Base-by-base conservation (phyloP, 1,139 yeast genomes). In the Martiniozyma asiatica region DNA sequence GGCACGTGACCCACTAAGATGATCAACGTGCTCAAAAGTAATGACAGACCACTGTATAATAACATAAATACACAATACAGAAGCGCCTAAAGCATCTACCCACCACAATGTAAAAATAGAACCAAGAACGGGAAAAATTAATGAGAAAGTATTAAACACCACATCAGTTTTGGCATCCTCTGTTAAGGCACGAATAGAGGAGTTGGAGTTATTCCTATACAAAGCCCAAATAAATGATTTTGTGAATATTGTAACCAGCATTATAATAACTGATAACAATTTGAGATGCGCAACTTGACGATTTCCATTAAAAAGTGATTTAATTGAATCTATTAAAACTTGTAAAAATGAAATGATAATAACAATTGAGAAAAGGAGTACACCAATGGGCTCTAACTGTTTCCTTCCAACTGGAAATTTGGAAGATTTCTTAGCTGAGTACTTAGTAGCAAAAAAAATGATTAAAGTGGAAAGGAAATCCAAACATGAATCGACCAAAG, bases 121-220 rank as follows among this genome's bases (percentile, higher is more conserved):
- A 4, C 89, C 89, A 0, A 67, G 24, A 0, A 76, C 42, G 0
- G 93, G 93, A 64, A 80, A 76, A 14, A 78, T 43, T 25, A 80
- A 61, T 2, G 89, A 78, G 24, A 79, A 77, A 1, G 65, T 47
- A 51, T 76, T 76, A 59, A 80, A 80, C 4, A 78, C 65, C 26
- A 79, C 69, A 51, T 80, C 93, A 1, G 87, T 79, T 55, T 66
- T 60, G 1, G 92, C 92, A 54, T 80, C 93, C 48, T 78, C 89
- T 2, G 89, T 84, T 33, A 80, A 56, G 0, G 93, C 93, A 48
- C 72, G 79, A 2, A 80, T 78, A 0, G 85, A 72, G 11, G 79
- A 69, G 9, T 84, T 74, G 13, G 63, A 58, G 38, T 78, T 67
- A n/a, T 61, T 56, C 19, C 66, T 56, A 49, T 89, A 79, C 73